Evolutionary conservation across 108 stramenopile genomes (phyloP), one percentile per base, ranked within the genome.

Genomic region (Skeletonema grethae): DNA sequence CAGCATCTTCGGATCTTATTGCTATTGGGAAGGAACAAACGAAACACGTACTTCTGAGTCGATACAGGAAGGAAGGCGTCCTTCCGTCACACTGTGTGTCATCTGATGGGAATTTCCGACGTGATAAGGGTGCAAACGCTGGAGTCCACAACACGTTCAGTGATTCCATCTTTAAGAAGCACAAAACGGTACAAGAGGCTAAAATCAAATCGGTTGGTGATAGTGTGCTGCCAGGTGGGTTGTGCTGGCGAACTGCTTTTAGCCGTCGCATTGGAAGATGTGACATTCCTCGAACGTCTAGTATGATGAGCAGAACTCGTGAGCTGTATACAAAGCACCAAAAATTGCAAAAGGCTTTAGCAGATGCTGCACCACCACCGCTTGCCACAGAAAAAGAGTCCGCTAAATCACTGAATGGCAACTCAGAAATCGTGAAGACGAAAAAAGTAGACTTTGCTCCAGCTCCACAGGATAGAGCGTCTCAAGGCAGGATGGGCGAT

Each of bases 11-110:
- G 7, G 93, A 94, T 41, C 82, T 94, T 28, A 73, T 88, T 66
- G 69, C 85, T 22, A 57, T 94, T 24, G 85, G 89, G 13, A 82
- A 87, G 57, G 93, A 91, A 62, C 93, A 94, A 67, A 84, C 81
- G 11, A 84, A 87, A 28, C 90, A 91, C 56, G 82, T 88, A 30
- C 79, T 94, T 22, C 63, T 85, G 11, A 65, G 80, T 48, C 76
- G 86, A 32, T 91, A 84, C 48, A 85, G 79, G 66, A 82, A 66
- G 48, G 71, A 75, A 34, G 84, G 84, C 20, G 73, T 82, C 22
- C 57, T 80, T 16, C 68, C 84, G 28, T 80, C 93, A 15, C 77
- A 82, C 18, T 88, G 87, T 43, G 74, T 94, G 5, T 69, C 58
- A 28, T 69, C 64, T 35, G 67, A 77, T 62, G 88, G 90, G 43